Conservation (phyloP, 208 protist species). For the Crithidia fasciculata region DNA sequence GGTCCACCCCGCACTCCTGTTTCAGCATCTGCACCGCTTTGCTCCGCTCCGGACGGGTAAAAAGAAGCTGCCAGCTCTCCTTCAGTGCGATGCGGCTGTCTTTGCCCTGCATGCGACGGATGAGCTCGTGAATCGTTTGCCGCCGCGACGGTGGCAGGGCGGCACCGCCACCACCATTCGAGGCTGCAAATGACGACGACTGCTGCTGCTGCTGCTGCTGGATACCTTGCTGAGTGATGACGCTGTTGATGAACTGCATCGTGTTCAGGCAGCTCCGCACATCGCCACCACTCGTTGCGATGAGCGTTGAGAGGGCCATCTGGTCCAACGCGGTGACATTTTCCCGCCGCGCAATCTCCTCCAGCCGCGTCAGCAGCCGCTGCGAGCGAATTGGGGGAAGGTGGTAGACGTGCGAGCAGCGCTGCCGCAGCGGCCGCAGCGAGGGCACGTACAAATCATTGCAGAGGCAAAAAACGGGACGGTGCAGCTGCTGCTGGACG, state of each 20-base stretch:
- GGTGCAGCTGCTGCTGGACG: constrained; percentile 52
- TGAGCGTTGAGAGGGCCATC: constrained; percentile 64
- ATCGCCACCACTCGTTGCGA: constrained; percentile 68
- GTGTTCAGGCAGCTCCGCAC: constrained; percentile 90
- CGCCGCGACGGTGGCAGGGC: neutral
- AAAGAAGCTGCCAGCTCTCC: constrained; percentile 52
- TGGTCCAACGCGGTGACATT: constrained; percentile 34
- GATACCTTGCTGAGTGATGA: constrained; percentile 11
- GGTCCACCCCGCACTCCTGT: constrained; percentile 70
- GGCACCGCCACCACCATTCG: neutral
- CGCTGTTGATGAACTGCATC: constrained; percentile 73
- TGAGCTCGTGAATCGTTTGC: constrained; percentile 41
- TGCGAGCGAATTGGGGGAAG: constrained; percentile 74
- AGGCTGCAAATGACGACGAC: neutral
- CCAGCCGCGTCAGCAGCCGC: constrained; percentile 64
- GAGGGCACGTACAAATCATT: constrained; percentile 86
- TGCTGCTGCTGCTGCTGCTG: constrained; percentile 8
- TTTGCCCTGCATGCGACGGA: constrained; percentile 69
- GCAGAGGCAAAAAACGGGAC: constrained; percentile 87
- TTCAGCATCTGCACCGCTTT: constrained; percentile 68
- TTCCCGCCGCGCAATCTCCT: constrained; percentile 58
- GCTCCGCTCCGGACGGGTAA: constrained; percentile 54
- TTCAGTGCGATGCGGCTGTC: constrained; percentile 51
- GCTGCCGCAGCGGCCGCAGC: constrained; percentile 68
- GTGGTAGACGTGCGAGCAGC: constrained; percentile 58